Conservation (phyloP, 2,329 filamentous ascomycete species). For the Hypomyces perniciosus region DNA sequence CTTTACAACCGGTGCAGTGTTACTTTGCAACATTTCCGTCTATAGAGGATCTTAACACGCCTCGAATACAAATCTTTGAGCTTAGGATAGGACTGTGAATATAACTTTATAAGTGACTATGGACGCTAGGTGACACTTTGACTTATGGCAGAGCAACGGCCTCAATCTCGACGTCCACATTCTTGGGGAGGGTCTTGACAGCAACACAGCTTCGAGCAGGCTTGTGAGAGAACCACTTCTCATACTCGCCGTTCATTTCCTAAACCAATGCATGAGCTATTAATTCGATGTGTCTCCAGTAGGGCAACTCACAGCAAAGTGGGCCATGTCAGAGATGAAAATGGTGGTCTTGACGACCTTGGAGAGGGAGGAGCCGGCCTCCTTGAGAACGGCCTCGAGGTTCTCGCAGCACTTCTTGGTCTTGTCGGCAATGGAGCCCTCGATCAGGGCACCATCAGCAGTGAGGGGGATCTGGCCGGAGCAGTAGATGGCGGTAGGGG, state of each 20-base stretch:
- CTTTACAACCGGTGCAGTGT: too few relatives aligned
- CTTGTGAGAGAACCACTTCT: slow-evolving; percentile 76
- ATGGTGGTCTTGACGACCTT: slow-evolving; percentile 88
- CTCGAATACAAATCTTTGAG: too few relatives aligned
- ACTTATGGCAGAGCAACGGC: slow-evolving; percentile 65
- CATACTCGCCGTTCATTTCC: slow-evolving; percentile 81
- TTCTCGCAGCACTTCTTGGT: slow-evolving; percentile 64
- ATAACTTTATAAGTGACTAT: neutral
- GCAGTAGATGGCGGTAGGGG: slow-evolving; percentile 59
- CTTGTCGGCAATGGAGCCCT: slow-evolving; percentile 58
- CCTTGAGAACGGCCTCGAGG: slow-evolving; percentile 75
- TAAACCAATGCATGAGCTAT: slow-evolving; percentile 17
- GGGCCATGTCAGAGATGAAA: slow-evolving; percentile 85
- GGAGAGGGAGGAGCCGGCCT: slow-evolving; percentile 69
- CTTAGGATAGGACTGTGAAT: too few relatives aligned
- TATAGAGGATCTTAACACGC: too few relatives aligned
- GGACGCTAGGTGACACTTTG: neutral
- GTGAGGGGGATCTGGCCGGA: slow-evolving; percentile 68
- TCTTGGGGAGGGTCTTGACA: slow-evolving; percentile 81
- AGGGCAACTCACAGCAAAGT: slow-evolving; percentile 58
- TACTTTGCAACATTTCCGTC: too few relatives aligned
- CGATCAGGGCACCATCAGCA: slow-evolving; percentile 47
- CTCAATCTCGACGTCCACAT: slow-evolving; percentile 85
- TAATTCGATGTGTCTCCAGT: neutral
- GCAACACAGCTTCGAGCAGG: slow-evolving; percentile 86